These are phyloP conservation scores for Trypanosomatidae sp. DNA, from an alignment of 208 protist genomes.

Conservation along the genomic window DNA sequence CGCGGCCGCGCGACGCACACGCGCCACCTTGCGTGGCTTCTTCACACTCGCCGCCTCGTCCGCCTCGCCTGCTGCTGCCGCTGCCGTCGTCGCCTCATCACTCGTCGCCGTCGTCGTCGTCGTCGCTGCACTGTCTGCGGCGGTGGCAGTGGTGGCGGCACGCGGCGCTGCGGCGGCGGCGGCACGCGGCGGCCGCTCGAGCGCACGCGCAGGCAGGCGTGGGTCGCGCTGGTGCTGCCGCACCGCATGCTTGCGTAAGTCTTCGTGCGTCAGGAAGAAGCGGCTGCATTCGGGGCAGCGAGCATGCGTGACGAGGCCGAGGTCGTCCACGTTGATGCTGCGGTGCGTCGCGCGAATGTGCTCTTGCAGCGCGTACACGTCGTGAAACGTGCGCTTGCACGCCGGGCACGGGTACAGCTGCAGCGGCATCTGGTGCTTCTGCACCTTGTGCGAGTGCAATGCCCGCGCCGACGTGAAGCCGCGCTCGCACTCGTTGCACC, in stretches of 20 bases:
- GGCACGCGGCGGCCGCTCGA: constrained; percentile 8
- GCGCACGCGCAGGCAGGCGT: constrained; percentile 14
- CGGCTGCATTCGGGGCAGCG: constrained; percentile 42
- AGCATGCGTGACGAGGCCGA: constrained; percentile 28
- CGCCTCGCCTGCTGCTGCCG: neutral
- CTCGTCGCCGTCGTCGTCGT: too few species aligned
- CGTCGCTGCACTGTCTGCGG: constrained; percentile 1
- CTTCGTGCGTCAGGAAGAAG: constrained; percentile 36
- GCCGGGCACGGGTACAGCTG: constrained; percentile 60
- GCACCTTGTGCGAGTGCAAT: constrained; percentile 31
- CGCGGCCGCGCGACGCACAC: too few species aligned
- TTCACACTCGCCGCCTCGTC: neutral
- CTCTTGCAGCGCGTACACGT: constrained; percentile 39
- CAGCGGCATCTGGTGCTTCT: constrained; percentile 27
- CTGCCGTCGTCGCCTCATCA: neutral
- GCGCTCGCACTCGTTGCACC: constrained; percentile 67
- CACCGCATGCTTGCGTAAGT: constrained; percentile 42
- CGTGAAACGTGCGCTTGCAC: constrained; percentile 62
- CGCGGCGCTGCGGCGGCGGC: neutral
- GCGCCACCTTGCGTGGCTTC: constrained; percentile 12
- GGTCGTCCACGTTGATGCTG: constrained; percentile 17
- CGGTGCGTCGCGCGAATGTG: constrained; percentile 43
- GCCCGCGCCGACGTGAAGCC: constrained; percentile 39
- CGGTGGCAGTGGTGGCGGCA: neutral
- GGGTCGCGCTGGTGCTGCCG: constrained; percentile 61